Percentiles rank a stretch among this genome's conserved stretches.
phyloP scores from a whole-genome alignment of 2,329 filamentous ascomycete genomes.

The Fusarium hostae region DNA sequence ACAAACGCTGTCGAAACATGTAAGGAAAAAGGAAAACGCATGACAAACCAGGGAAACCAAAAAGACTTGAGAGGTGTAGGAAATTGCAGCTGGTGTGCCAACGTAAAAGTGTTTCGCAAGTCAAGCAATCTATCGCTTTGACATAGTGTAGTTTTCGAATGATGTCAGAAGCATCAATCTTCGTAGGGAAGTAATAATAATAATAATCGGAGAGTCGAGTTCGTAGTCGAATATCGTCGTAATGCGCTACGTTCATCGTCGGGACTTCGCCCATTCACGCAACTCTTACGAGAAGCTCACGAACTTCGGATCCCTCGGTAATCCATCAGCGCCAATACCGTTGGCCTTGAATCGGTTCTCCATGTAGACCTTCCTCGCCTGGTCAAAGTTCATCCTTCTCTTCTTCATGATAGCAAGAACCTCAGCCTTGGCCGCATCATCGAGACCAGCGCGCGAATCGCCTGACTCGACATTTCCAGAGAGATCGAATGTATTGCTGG shows the following conservation, averaged over 20 bases:
- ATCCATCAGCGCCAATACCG: slow-evolving; percentile 87
- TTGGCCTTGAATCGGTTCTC: slow-evolving; percentile 87
- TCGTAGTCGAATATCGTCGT: slow-evolving; percentile 2
- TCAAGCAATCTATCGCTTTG: slow-evolving; percentile 3
- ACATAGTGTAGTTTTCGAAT: neutral
- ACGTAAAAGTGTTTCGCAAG: neutral
- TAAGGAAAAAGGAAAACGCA: slow-evolving; percentile 8
- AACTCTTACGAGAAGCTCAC: slow-evolving; percentile 76
- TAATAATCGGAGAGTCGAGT: neutral
- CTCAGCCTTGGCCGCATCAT: slow-evolving; percentile 82
- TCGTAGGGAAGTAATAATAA: neutral
- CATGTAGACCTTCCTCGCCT: slow-evolving; percentile 87
- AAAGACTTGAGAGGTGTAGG: slow-evolving; percentile 4
- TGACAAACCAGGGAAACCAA: slow-evolving; percentile 7
- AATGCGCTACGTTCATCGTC: slow-evolving; percentile 1
- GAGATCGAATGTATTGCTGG: slow-evolving; percentile 85
- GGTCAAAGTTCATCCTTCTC: slow-evolving; percentile 84
- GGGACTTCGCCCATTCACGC: neutral
- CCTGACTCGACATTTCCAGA: slow-evolving; percentile 80
- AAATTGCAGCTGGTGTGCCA: slow-evolving; percentile 40
- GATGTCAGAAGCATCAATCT: neutral
- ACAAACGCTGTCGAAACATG: slow-evolving; percentile 3
- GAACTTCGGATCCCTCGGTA: slow-evolving; percentile 92
- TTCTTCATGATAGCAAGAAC: slow-evolving; percentile 92
- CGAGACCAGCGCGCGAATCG: slow-evolving; percentile 83